phyloP scores from a whole-genome alignment of 2,329 filamentous ascomycete species.

The Arachnopeziza araneosa region DNA sequence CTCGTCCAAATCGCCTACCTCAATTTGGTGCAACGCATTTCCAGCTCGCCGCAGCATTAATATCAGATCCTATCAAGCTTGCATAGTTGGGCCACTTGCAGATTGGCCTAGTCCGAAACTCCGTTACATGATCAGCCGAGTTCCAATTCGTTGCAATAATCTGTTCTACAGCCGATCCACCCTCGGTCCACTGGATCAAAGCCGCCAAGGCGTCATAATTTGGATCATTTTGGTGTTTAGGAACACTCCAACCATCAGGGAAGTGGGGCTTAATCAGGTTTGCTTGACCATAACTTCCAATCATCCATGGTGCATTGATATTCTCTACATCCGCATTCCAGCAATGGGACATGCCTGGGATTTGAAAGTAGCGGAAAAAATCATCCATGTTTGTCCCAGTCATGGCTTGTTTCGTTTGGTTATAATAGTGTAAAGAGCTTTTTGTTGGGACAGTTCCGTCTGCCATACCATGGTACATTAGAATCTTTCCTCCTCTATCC shows the following conservation, averaged over 20 bases:
- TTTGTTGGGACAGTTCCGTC: conserved; percentile 29
- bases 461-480: conserved; percentile 38
- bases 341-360: conserved; percentile 38
- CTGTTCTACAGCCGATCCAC: neutral
- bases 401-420: conserved; percentile 21
- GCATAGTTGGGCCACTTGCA: neutral
- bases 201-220: neutral
- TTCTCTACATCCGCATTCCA: neutral
- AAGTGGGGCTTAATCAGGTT: neutral
- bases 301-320: neutral
- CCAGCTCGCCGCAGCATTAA: neutral
- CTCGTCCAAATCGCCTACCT: neutral
- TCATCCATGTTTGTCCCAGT: conserved; percentile 25
- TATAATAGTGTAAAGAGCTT: conserved; percentile 20
- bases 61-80: neutral
- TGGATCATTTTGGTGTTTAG: neutral
- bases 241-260: neutral
- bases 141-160: neutral
- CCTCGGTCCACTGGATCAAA: neutral
- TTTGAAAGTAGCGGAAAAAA: conserved; percentile 46
- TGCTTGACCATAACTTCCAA: neutral
- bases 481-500: conserved; percentile 31
- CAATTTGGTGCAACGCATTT: neutral
- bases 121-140: neutral
- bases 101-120: neutral